Percentiles rank a stretch among this genome's conserved stretches.
Conservation (phyloP, 495 filamentous ascomycete genomes). For the Cercophora samala region DNA sequence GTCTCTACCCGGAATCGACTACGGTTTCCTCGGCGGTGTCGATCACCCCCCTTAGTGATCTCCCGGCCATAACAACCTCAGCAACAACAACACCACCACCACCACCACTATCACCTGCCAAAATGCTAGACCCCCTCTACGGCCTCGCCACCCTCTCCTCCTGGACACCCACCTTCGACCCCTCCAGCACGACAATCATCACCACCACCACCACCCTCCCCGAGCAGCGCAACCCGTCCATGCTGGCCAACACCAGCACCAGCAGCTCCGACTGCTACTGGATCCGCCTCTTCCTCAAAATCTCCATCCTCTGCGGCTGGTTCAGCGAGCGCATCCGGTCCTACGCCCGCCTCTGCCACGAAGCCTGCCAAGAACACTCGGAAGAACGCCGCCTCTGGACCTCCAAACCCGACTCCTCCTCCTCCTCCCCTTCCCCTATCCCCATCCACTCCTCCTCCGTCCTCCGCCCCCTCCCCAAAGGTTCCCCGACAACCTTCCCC, state of each 20-base stretch:
- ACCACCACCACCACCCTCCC: constrained; percentile 8
- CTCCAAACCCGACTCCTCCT: not conserved
- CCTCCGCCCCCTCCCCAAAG: not conserved
- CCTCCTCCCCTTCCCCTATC: not conserved
- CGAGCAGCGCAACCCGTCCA: not conserved
- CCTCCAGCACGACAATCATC: not conserved
- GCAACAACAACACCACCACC: too few species aligned
- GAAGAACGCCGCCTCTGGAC: constrained; percentile 15
- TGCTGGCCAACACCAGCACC: not conserved
- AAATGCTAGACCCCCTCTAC: constrained; percentile 7
- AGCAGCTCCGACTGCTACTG: constrained; percentile 12
- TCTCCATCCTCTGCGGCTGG: constrained; percentile 20
- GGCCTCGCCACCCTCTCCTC: constrained; percentile 10
- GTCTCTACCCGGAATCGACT: not conserved
- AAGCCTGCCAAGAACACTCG: constrained; percentile 13
- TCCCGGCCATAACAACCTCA: not conserved
- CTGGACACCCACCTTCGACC: constrained; percentile 9
- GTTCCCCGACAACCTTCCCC: constrained; percentile 18
- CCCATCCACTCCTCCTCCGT: not conserved
- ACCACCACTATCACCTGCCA: not conserved
- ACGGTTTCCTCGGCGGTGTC: not conserved
- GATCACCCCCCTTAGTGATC: not conserved
- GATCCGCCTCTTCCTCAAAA: constrained; percentile 16
- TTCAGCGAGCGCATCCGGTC: constrained; percentile 14
- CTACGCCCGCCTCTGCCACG: constrained; percentile 14